A percentile compares a stretch with the other conserved stretches of the same genome.
Evolutionary conservation across 768 basidiomycete genomes (phyloP).

Genomic region (Rubroboletus satanas): DNA sequence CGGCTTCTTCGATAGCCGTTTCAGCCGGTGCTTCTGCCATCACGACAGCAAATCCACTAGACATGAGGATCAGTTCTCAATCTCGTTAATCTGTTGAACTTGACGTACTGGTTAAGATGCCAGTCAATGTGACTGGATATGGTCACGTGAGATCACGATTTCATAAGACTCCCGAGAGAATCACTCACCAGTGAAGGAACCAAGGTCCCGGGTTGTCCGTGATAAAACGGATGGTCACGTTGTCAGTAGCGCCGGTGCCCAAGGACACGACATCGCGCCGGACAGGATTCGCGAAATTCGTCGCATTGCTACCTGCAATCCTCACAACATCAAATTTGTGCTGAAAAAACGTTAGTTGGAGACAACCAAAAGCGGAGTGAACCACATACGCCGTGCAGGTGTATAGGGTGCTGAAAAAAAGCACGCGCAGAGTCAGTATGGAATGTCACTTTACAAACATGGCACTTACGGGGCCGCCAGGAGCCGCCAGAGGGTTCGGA

Average conservation of each 20-base stretch:
- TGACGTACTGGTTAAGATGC: constrained; percentile 26
- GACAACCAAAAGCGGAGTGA: not conserved
- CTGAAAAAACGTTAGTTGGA: constrained; percentile 10
- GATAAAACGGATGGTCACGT: constrained; percentile 54
- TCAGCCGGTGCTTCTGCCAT: constrained; percentile 23
- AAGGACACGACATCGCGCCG: constrained; percentile 33
- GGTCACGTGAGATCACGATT: not conserved
- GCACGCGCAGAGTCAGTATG: not conserved
- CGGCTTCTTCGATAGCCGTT: constrained; percentile 5
- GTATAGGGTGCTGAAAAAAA: constrained; percentile 35
- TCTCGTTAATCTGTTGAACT: not conserved
- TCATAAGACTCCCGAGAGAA: not conserved
- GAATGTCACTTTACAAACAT: not conserved
- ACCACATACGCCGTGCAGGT: constrained; percentile 39
- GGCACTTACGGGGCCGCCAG: constrained; percentile 31
- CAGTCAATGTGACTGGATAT: constrained; percentile 34
- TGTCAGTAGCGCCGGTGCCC: constrained; percentile 30
- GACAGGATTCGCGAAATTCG: constrained; percentile 38
- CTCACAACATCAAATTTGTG: constrained; percentile 38
- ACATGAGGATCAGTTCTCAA: not conserved
- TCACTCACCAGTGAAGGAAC: constrained; percentile 43
- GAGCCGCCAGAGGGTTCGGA: constrained; percentile 29
- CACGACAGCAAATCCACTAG: constrained; percentile 28
- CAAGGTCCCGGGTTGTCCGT: constrained; percentile 69
- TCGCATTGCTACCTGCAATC: constrained; percentile 23